These are phyloP conservation scores for Daldinia sp. DNA, from an alignment of 2,329 filamentous ascomycete genomes.

Conservation along the genomic window DNA sequence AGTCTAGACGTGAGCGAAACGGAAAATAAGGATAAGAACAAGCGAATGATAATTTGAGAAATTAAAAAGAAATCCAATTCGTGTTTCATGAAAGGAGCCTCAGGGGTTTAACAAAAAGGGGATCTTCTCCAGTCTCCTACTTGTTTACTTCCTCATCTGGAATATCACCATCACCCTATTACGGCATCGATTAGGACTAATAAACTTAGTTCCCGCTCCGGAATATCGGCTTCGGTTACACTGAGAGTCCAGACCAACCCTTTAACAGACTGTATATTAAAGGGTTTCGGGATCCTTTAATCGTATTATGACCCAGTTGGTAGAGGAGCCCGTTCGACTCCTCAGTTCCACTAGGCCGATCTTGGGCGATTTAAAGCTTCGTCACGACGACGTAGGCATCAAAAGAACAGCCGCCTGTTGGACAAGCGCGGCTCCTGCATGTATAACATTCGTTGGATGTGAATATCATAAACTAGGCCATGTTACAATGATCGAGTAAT, in stretches of 20 bases:
- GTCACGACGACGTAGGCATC: conserved; percentile 33
- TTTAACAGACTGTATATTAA: conserved; percentile 14
- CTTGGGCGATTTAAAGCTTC: conserved; percentile 29
- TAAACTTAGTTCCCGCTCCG: conserved; percentile 41
- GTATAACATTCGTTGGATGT: conserved; percentile 8
- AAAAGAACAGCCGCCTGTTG: conserved; percentile 19
- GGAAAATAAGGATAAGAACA: conserved; percentile 36
- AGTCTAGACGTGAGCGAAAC: conserved; percentile 42
- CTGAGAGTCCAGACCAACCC: conserved; percentile 27
- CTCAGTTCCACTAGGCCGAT: conserved; percentile 31
- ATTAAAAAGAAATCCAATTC: conserved; percentile 25
- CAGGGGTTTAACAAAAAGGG: conserved; percentile 34
- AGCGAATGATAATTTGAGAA: conserved; percentile 42
- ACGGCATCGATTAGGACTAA: conserved; percentile 37
- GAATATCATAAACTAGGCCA: conserved; percentile 20
- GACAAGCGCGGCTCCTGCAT: conserved; percentile 19
- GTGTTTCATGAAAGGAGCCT: conserved; percentile 32
- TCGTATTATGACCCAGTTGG: conserved; percentile 25
- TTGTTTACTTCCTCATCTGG: conserved; percentile 34
- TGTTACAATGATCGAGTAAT: conserved; percentile 33
- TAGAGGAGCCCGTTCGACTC: conserved; percentile 12
- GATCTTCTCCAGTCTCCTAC: conserved; percentile 30
- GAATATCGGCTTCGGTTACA: conserved; percentile 32
- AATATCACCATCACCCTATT: conserved; percentile 28
- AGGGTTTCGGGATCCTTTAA: conserved; percentile 9